Evolutionary conservation across 2,329 filamentous ascomycete species (phyloP).

Genomic region (Diaporthe citrichinensis): DNA sequence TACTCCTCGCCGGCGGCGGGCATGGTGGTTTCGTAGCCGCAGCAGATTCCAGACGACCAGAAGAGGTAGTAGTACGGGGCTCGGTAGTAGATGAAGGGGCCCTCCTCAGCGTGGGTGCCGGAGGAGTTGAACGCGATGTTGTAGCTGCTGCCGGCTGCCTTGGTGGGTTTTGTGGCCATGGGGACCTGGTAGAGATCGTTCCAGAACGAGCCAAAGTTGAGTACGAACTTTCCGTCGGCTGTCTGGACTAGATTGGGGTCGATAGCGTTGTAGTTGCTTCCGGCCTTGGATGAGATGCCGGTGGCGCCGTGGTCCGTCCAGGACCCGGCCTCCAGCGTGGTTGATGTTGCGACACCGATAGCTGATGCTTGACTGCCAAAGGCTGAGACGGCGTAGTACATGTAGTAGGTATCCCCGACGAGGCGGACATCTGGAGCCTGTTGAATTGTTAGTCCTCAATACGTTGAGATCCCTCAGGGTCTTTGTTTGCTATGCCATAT

Average conservation of each 20-base stretch:
- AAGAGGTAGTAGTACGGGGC: conserved; percentile 75
- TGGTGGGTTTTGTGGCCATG: conserved; percentile 56
- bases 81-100: conserved; percentile 67
- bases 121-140: conserved; percentile 68
- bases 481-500: not conserved
- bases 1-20: conserved; percentile 74
- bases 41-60: conserved; percentile 73
- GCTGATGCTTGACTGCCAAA: conserved; percentile 73
- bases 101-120: conserved; percentile 69
- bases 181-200: conserved; percentile 72
- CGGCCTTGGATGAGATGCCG: conserved; percentile 61
- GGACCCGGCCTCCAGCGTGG: conserved; percentile 64
- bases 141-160: conserved; percentile 47
- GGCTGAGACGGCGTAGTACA: conserved; percentile 76
- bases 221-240: conserved; percentile 56
- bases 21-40: conserved; percentile 65
- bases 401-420: conserved; percentile 71
- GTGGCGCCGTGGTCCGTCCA: conserved; percentile 73
- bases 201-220: conserved; percentile 81
- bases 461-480: not conserved
- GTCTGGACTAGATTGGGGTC: conserved; percentile 67
- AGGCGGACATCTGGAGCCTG: conserved; percentile 75
- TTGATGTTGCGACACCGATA: conserved; percentile 68
- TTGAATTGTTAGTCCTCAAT: not conserved
- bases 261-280: conserved; percentile 71